phyloP scores from a whole-genome alignment of 2,329 filamentous ascomycete species.

The Penicillium glabrum region DNA sequence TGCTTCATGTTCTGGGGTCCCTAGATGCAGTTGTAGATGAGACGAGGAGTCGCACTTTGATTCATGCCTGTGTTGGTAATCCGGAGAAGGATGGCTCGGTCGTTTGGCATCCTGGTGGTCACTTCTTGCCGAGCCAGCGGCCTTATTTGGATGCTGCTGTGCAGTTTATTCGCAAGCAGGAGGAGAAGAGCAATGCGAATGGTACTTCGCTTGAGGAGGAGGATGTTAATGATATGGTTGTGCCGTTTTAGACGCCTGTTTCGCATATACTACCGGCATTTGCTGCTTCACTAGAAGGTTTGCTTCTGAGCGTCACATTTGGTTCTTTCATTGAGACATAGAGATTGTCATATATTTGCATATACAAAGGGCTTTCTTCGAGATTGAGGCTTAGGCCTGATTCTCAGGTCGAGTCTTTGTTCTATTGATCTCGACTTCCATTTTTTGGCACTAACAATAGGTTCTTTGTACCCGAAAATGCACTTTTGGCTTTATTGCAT shows the following conservation, averaged over 20 bases:
- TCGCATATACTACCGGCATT: background rate
- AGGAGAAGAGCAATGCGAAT: conserved; percentile 36
- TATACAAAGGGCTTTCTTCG: background rate
- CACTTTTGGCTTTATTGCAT: background rate
- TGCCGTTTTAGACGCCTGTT: conserved; percentile 54
- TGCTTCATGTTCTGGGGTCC: conserved; percentile 78
- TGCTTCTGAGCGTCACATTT: background rate
- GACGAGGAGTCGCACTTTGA: conserved; percentile 63
- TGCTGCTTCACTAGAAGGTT: background rate
- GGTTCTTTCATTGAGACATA: background rate
- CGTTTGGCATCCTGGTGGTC: conserved; percentile 80
- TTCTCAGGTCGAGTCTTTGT: background rate
- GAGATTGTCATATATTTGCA: background rate
- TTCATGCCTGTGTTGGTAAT: conserved; percentile 62
- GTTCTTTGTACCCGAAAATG: background rate
- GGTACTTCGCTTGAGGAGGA: conserved; percentile 49
- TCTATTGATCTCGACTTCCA: background rate
- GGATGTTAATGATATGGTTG: conserved; percentile 65
- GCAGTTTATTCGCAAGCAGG: conserved; percentile 63
- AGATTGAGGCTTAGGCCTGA: too few relatives aligned
- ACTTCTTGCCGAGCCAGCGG: conserved; percentile 82
- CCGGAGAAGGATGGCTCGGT: conserved; percentile 53
- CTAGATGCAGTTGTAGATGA: conserved; percentile 90
- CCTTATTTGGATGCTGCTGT: conserved; percentile 76
- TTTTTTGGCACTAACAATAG: background rate